Base-by-base conservation (phyloP, 2,329 filamentous ascomycete species). In the Akanthomyces dipterigenus region DNA sequence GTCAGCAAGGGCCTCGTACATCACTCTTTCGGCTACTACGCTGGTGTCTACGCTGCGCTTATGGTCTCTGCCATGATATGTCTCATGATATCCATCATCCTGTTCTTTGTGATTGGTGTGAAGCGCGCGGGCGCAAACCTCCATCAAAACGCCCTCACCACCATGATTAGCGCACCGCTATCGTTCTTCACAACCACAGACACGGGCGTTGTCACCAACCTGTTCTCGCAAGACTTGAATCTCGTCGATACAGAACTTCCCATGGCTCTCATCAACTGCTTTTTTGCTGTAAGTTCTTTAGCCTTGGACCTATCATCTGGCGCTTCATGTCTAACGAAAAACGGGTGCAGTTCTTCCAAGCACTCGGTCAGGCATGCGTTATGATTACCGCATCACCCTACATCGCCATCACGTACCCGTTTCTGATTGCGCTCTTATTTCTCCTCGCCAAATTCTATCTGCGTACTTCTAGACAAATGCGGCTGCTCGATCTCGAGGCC, bases 401-500 rank as follows among this genome's bases (percentile, higher is more conserved):
- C 58, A 72, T 83, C 0, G 76, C 77, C 0, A 74, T 81, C 24
- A 73, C 75, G 0, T 82, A 85, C 61, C 83, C 83, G 0, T 69
- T 82, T 3, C 66, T 86, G 2, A 63, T 77, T 9, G 70, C 67
- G 0, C 80, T 0, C 66, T 79, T 11, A 66, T 82, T 2, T 62
- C 82, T 49, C 1, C 68, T 85, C 3, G 81, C 84, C 62, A 79
- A 77, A 48, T 74, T 82, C 50, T 85, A 86, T 64, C 73, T 86
- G 4, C 76, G 81, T 0, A 88, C 84, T 0, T 86, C 83, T 0
- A 74, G 84, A 0, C 85, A 88, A 67, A 69, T 88, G 8, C 77
- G 85, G 54, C 76, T 85, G 22, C 69, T 88, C 12, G 85, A 88
- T 50, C 76, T 88, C 1, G 85, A 88, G 68, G 78, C 81, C 1